phyloP scores from a whole-genome alignment of 1,284 basidiomycete genomes.

The Marasmius fiardii region DNA sequence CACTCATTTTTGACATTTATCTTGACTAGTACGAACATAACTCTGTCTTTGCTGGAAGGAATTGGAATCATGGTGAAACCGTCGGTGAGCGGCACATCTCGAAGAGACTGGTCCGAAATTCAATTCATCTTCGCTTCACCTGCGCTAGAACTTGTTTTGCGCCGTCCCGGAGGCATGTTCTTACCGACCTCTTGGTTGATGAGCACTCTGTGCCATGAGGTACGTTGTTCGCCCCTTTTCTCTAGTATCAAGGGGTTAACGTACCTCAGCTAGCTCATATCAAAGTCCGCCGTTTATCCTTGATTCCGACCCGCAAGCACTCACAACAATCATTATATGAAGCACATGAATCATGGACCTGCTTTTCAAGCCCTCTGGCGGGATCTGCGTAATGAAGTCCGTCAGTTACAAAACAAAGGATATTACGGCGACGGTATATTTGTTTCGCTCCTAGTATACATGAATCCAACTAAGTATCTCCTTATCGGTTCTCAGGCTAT shows the following conservation, averaged over 20 bases:
- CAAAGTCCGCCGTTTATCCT: constrained; percentile 42
- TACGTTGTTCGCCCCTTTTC: constrained; percentile 27
- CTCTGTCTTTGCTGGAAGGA: constrained; percentile 71
- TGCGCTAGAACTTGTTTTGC: constrained; percentile 64
- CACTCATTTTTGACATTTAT: neutral
- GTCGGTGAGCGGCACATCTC: constrained; percentile 45
- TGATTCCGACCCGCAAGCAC: neutral
- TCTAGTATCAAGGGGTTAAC: neutral
- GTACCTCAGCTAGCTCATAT: constrained; percentile 66
- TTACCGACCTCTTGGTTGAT: constrained; percentile 65
- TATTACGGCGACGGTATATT: constrained; percentile 75
- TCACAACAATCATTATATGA: constrained; percentile 6
- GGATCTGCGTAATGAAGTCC: constrained; percentile 60
- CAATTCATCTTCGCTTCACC: neutral
- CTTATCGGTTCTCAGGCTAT: constrained; percentile 48
- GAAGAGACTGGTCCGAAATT: neutral
- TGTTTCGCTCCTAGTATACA: constrained; percentile 9
- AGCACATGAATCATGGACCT: constrained; percentile 79
- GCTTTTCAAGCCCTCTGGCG: constrained; percentile 72
- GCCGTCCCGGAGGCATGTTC: constrained; percentile 56
- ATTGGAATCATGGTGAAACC: constrained; percentile 78
- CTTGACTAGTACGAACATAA: constrained; percentile 61
- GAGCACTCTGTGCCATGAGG: constrained; percentile 81
- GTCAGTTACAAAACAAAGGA: constrained; percentile 61
- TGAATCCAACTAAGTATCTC: neutral